Conservation (phyloP, 2,329 filamentous ascomycete genomes). For the Xylaria sp. region DNA sequence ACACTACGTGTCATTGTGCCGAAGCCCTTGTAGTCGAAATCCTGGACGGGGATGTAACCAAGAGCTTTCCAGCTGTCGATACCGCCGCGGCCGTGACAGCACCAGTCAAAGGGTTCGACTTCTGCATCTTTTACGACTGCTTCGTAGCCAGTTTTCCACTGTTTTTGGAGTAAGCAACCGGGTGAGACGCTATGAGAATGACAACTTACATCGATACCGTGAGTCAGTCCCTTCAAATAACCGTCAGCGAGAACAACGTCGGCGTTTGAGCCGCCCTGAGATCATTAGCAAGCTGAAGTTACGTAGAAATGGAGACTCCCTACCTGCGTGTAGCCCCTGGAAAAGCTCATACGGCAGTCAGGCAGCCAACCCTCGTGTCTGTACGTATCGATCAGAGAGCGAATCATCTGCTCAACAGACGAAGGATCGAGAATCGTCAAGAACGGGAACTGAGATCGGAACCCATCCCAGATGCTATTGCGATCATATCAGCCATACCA, state of each 20-base stretch:
- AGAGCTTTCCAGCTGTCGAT: conserved; percentile 66
- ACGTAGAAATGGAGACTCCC: neutral
- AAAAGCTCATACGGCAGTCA: conserved; percentile 71
- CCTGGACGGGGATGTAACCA: conserved; percentile 65
- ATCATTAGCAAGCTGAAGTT: conserved; percentile 18
- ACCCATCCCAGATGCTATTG: conserved; percentile 61
- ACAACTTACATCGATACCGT: conserved; percentile 45
- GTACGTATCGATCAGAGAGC: conserved; percentile 68
- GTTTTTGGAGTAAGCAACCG: conserved; percentile 14
- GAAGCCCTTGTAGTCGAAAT: conserved; percentile 61
- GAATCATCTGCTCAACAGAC: conserved; percentile 60
- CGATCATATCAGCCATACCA: neutral
- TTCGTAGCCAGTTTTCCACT: conserved; percentile 65
- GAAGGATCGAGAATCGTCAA: conserved; percentile 62
- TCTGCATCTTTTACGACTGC: conserved; percentile 70
- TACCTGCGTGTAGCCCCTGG: conserved; percentile 64
- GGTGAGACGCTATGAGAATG: neutral
- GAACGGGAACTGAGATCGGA: conserved; percentile 63
- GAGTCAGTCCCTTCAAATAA: conserved; percentile 58
- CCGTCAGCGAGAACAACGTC: conserved; percentile 64
- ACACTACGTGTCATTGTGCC: conserved; percentile 66
- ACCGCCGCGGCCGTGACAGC: conserved; percentile 63
- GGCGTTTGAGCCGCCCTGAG: conserved; percentile 66
- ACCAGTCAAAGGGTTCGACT: conserved; percentile 64
- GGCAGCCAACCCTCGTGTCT: conserved; percentile 65